A percentile compares a stretch with the other conserved stretches of the same genome.
phyloP scores from a whole-genome alignment of 257 asterid species.

The Gentiana straminea region DNA sequence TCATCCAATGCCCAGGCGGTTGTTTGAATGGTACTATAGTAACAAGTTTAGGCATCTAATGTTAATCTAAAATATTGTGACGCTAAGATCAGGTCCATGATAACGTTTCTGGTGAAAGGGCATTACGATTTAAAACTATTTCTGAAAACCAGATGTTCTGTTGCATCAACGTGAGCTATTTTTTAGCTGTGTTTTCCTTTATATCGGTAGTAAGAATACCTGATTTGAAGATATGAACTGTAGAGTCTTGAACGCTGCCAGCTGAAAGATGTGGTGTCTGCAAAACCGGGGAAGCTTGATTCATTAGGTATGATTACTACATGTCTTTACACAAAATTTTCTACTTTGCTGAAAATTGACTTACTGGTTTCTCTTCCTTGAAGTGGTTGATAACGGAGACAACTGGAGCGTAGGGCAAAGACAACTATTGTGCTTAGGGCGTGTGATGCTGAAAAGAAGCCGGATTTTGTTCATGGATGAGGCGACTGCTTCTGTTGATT shows the following conservation, averaged over 20 bases:
- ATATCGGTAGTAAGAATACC: no score
- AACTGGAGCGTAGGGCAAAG: conserved; percentile 99
- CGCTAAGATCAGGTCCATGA: no score
- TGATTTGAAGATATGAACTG: not conserved
- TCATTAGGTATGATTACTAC: conserved; percentile 42
- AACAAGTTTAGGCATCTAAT: no score
- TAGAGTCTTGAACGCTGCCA: conserved; percentile 96
- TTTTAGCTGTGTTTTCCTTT: no score
- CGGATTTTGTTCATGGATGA: conserved; percentile 85
- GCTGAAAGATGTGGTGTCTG: conserved; percentile 81
- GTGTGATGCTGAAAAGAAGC: conserved; percentile 91
- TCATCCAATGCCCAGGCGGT: no score
- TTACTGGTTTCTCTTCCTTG: not conserved
- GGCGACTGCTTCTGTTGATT: conserved; percentile 97
- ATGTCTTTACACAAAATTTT: not conserved
- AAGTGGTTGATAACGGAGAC: conserved; percentile 81
- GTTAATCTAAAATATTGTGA: no score
- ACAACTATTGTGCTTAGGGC: conserved; percentile 88
- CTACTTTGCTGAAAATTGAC: no score
- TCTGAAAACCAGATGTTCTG: no score
- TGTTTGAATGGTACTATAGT: no score
- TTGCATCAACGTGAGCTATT: no score
- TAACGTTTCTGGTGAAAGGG: no score
- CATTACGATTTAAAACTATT: no score
- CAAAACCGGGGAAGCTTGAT: conserved; percentile 81